Evolutionary conservation across 2,329 filamentous ascomycete species (phyloP), one percentile per base, ranked within the genome.

Genomic region (Claviceps humidiphila): DNA sequence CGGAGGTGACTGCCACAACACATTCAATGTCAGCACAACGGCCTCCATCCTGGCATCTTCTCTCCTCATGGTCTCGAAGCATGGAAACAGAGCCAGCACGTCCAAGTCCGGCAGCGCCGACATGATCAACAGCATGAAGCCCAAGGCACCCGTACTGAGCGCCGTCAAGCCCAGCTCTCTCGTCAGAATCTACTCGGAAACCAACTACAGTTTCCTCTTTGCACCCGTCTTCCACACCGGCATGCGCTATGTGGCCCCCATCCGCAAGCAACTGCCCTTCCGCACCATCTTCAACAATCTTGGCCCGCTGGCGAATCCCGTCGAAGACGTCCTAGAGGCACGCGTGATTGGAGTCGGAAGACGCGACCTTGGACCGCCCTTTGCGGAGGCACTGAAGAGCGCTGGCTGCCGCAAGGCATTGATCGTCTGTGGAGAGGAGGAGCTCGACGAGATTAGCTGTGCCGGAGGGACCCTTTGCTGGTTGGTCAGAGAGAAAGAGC

Each of bases 271-370:
- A 65, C 80, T 98, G 22, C 91, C 91, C 54, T 91, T 93, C 77
- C 82, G 93, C 61, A 98, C 93, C 2, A 91, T 98, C 59, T 98
- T 98, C 81, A 98, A 98, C 70, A 80, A 98, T 16, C 78, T 98
- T 49, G 93, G 93, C 0, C 93, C 93, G 0, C 75, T 98, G 30
- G 86, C 89, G 46, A 97, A 97, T 68, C 93, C 93, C 0, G 79
- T 95, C 17, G 87, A 96, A 62, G 81, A 83, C 60, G 68, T 80
- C 39, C 80, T 98, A 54, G 93, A 98, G 71, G 89, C 90, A 13
- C 82, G 93, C 34, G 80, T 98, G 54, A 81, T 98, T n/a, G 93
- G 93, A 55, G 91, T 98, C 30, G 91, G 90, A 16, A 82, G 93
- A 56, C 80, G 84, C 63, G 87, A 89, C 59, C 81, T 98, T 20